phyloP scores from a whole-genome alignment of 2,329 filamentous ascomycete genomes.

The Fusarium guadeloupense region DNA sequence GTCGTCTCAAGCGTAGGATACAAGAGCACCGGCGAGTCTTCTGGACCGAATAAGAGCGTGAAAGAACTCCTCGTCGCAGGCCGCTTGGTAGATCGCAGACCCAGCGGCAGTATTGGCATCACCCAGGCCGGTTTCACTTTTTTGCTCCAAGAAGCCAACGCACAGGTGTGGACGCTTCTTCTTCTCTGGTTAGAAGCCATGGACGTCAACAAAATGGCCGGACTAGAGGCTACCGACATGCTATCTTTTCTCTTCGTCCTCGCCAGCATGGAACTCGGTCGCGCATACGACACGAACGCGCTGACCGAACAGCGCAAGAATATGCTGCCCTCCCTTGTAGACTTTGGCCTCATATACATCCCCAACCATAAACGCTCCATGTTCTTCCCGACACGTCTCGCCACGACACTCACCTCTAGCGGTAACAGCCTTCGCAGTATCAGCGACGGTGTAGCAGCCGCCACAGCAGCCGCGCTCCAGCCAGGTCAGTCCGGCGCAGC shows the following conservation, averaged over 20 bases:
- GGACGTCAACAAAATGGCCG: slow-evolving; percentile 64
- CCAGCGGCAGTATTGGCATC: slow-evolving; percentile 77
- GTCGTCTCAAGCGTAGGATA: slow-evolving; percentile 82
- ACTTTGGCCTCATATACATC: slow-evolving; percentile 91
- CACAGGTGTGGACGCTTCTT: slow-evolving; percentile 95
- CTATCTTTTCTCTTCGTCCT: slow-evolving; percentile 96
- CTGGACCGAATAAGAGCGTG: slow-evolving; percentile 76
- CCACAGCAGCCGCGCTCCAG: slow-evolving; percentile 59
- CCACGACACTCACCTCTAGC: slow-evolving; percentile 85
- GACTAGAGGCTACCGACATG: slow-evolving; percentile 90
- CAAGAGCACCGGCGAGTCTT: slow-evolving; percentile 57
- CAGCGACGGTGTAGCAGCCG: slow-evolving; percentile 73
- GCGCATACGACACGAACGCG: slow-evolving; percentile 87
- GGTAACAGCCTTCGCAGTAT: slow-evolving; percentile 79
- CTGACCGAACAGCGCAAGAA: slow-evolving; percentile 83
- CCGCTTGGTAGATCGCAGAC: slow-evolving; percentile 75
- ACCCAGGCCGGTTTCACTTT: slow-evolving; percentile 96
- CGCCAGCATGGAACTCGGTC: slow-evolving; percentile 89
- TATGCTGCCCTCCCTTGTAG: slow-evolving; percentile 89
- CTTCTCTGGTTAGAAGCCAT: slow-evolving; percentile 92
- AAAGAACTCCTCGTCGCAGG: slow-evolving; percentile 85
- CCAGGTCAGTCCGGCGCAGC: slow-evolving; percentile 49
- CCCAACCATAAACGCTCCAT: slow-evolving; percentile 65
- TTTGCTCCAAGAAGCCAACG: slow-evolving; percentile 91
- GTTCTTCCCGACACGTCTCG: slow-evolving; percentile 91